These are phyloP conservation scores for Penstemon barbatus DNA, from an alignment of 257 asterid genomes.

Conservation along the genomic window DNA sequence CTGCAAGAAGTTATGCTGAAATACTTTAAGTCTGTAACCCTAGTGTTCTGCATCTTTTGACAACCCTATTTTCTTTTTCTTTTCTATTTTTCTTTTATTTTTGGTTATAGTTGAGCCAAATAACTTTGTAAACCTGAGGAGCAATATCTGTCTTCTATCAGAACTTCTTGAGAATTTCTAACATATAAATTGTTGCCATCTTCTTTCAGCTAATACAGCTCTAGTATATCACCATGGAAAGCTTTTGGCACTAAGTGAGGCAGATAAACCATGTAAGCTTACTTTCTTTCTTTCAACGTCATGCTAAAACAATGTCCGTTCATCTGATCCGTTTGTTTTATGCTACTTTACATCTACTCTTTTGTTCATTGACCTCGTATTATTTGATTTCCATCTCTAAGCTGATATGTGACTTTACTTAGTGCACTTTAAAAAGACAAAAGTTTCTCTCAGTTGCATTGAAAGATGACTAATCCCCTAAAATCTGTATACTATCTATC, in stretches of 20 bases:
- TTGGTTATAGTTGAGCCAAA: neutral
- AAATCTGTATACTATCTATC: neutral
- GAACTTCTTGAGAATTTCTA: slow-evolving; percentile 26
- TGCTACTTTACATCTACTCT: neutral
- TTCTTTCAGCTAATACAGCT: slow-evolving; percentile 87
- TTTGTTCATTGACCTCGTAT: slow-evolving; percentile 7
- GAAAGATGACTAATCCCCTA: neutral
- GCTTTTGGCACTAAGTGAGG: slow-evolving; percentile 91
- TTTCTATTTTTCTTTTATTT: neutral
- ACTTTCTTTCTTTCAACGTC: slow-evolving; percentile 24
- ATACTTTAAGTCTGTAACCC: neutral
- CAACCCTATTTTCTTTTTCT: neutral
- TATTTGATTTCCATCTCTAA: slow-evolving; percentile 5
- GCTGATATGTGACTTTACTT: neutral
- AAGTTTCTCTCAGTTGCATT: slow-evolving; percentile 8
- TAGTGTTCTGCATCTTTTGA: slow-evolving; percentile 5
- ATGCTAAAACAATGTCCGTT: slow-evolving; percentile 1
- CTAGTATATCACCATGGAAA: slow-evolving; percentile 84
- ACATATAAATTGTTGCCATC: slow-evolving; percentile 24
- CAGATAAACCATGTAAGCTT: slow-evolving; percentile 89
- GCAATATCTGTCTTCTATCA: slow-evolving; percentile 2
- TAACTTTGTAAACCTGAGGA: slow-evolving; percentile 18
- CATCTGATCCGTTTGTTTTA: neutral
- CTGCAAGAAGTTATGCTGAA: neutral
- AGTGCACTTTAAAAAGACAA: neutral